These are phyloP conservation scores for Aegilops bicornis DNA, from an alignment of 176 grass and related monocot genomes.

Conservation along the genomic window DNA sequence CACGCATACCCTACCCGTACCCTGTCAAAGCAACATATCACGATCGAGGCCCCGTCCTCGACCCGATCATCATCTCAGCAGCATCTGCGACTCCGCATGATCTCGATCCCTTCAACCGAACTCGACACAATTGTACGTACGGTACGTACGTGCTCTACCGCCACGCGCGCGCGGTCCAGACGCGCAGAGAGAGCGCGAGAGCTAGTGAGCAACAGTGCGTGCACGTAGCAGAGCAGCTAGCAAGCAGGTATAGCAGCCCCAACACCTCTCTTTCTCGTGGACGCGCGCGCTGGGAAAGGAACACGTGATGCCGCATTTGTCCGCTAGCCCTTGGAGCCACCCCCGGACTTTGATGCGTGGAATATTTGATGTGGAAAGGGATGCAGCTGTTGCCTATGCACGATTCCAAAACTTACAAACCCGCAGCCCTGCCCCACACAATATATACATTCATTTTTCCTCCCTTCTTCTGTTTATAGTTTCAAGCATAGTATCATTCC, in stretches of 20 bases:
- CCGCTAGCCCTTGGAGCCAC: slow-evolving; percentile 36
- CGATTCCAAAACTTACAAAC: slow-evolving; percentile 39
- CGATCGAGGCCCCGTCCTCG: not conserved
- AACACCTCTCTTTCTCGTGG: not conserved
- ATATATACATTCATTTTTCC: not conserved
- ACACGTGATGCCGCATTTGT: slow-evolving; percentile 48
- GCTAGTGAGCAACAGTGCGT: not conserved
- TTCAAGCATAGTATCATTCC: not conserved
- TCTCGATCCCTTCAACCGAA: not conserved
- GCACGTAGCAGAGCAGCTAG: not conserved
- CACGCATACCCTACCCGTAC: not conserved
- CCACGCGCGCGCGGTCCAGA: not conserved
- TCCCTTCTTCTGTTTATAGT: not conserved
- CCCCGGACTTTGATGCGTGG: slow-evolving; percentile 32
- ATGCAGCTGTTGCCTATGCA: slow-evolving; percentile 6
- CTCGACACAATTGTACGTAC: not conserved
- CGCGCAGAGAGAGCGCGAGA: too few species aligned
- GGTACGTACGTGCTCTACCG: too few species aligned
- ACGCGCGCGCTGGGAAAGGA: slow-evolving; percentile 23
- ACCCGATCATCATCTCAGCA: not conserved
- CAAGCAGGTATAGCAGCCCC: too few species aligned
- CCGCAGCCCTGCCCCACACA: not conserved
- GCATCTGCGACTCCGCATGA: not conserved
- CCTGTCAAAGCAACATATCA: not conserved
- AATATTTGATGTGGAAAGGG: slow-evolving; percentile 52